Conservation (phyloP, 176 grass and related monocot species). For the Elymus sibiricus region DNA sequence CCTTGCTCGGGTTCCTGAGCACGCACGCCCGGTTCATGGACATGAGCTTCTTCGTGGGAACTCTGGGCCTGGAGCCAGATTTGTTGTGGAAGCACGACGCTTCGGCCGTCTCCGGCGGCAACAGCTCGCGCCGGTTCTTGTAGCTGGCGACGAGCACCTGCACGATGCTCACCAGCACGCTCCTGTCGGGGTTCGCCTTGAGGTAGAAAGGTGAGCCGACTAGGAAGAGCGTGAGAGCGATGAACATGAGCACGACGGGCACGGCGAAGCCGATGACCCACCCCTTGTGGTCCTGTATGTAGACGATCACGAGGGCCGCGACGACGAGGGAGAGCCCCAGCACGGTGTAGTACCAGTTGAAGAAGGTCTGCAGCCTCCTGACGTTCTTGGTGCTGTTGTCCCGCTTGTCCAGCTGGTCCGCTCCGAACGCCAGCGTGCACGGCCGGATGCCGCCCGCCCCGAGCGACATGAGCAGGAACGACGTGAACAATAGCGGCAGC, state of each 20-base stretch:
- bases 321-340: constrained; percentile 48
- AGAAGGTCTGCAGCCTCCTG: constrained; percentile 64
- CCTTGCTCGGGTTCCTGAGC: constrained; percentile 34
- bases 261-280: constrained; percentile 63
- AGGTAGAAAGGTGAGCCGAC: constrained; percentile 50
- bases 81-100: constrained; percentile 27
- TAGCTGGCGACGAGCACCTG: constrained; percentile 52
- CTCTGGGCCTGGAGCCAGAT: constrained; percentile 13
- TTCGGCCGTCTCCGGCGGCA: constrained; percentile 32
- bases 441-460: constrained; percentile 61
- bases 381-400: constrained; percentile 44
- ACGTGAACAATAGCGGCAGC: constrained; percentile 48
- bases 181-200: constrained; percentile 31
- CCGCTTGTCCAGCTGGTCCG: constrained; percentile 61
- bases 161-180: constrained; percentile 39
- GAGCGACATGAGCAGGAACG: constrained; percentile 51
- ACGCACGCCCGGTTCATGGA: constrained; percentile 64
- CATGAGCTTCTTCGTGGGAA: constrained; percentile 39
- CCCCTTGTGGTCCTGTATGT: constrained; percentile 56
- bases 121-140: constrained; percentile 32
- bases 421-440: constrained; percentile 70
- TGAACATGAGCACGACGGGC: constrained; percentile 55
- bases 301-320: constrained; percentile 41
- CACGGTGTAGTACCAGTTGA: constrained; percentile 85
- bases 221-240: constrained; percentile 44